Base-by-base conservation (phyloP, 139 green algal genomes). In the Tetradesmus lagerheimii region DNA sequence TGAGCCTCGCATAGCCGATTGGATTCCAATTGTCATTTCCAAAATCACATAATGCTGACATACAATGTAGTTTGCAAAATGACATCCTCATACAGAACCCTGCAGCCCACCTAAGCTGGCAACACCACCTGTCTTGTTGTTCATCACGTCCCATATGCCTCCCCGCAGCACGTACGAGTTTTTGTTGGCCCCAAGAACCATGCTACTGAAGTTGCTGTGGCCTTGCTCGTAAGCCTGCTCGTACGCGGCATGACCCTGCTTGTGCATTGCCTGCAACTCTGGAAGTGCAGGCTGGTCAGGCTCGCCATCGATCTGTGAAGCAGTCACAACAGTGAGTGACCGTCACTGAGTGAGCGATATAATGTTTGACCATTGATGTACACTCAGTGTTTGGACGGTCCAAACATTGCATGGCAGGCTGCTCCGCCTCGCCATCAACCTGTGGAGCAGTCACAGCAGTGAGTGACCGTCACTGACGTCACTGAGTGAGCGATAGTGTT, bases 121-220 rank as follows among this genome's bases (percentile, higher is more conserved):
- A n/a, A 71, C 12, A 23, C 97, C 97, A 20, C 95, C 92, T 27
- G 93, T 80, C 76, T 95, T 87, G 92, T 99, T 99, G n/a, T 91
- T 86, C 81, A 98, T 95, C 47, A 99, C 97, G 45, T 97, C 96
- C 76, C 99, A 96, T 62, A 93, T 83, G 43, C 87, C 43, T 4
- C 25, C 25, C 67, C 95, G 94, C 89, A 98, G 75, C 12, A 98
- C 80, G 92, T 96, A 99, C 38, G 90, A 97, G 90, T 95, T 95
- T 14, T 96, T 93, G n/a, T 89, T 92, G 57, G 90, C 91, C 12
- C 93, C 93, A 75, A 94, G 92, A 53, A 95, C 64, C 11, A 95
- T 75, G 64, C 78, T 90, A 29, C 86, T 62, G 76, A 92, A 91
- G 18, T 57, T 53, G 34, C 79, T 74, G 37, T 31, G 37, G 62